Percentiles rank a stretch among this genome's conserved stretches.
phyloP scores from a whole-genome alignment of 2,329 filamentous ascomycete species.

The Hypomyces rosellus region DNA sequence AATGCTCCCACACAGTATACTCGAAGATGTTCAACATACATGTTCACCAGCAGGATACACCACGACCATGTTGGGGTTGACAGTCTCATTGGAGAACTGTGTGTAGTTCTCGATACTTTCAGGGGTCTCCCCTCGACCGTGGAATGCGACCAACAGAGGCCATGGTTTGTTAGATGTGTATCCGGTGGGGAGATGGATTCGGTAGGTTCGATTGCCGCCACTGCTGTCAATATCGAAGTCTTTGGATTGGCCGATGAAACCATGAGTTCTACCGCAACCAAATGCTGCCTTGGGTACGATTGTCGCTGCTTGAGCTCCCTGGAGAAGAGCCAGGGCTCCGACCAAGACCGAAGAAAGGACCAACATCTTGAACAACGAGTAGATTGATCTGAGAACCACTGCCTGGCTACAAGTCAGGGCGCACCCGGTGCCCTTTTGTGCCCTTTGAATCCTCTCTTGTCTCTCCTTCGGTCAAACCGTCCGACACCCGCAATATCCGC shows the following conservation, averaged over 20 bases:
- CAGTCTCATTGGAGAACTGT: slow-evolving; percentile 31
- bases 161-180: slow-evolving; percentile 29
- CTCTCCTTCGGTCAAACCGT: too few relatives aligned
- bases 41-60: slow-evolving; percentile 41
- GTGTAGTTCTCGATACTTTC: slow-evolving; percentile 25
- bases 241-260: slow-evolving; percentile 16
- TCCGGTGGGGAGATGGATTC: slow-evolving; percentile 17
- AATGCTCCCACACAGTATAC: background rate
- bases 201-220: slow-evolving; percentile 14
- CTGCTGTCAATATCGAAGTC: slow-evolving; percentile 20
- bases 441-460: too few relatives aligned
- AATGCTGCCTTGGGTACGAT: background rate
- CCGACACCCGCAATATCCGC: too few relatives aligned
- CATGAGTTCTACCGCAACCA: slow-evolving; percentile 16
- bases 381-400: too few relatives aligned
- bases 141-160: slow-evolving; percentile 41
- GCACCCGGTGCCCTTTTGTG: too few relatives aligned
- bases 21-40: slow-evolving; percentile 14
- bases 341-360: too few relatives aligned
- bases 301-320: too few relatives aligned
- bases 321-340: too few relatives aligned
- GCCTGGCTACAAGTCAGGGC: too few relatives aligned
- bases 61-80: slow-evolving; percentile 31
- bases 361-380: too few relatives aligned
- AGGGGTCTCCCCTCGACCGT: slow-evolving; percentile 35